These are phyloP conservation scores for apple (Malus domestica) DNA, from an alignment of 306 rosid genomes.

Conservation along the genomic window ASM211411v1 NC_041795.1:25110501-25111000, in stretches of 20 bases:
- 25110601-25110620: background rate
- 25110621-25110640: background rate
- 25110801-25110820: background rate
- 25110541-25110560: background rate
- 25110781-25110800: background rate
- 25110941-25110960: background rate
- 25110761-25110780: background rate
- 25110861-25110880: background rate
- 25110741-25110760: background rate
- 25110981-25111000: background rate
- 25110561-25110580: background rate
- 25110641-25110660: background rate
- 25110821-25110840: background rate
- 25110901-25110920: background rate
- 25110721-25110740: slow-evolving; percentile 6
- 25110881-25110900: background rate
- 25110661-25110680: background rate
- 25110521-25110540: background rate
- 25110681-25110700: slow-evolving; percentile 6
- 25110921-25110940: background rate
- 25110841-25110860: background rate
- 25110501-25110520: background rate
- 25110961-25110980: background rate
- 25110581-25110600: background rate
- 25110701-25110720: slow-evolving; percentile 2